These are phyloP conservation scores for Barnettozyma vustinii DNA, from an alignment of 805 yeast genomes.

Conservation along the genomic window DNA sequence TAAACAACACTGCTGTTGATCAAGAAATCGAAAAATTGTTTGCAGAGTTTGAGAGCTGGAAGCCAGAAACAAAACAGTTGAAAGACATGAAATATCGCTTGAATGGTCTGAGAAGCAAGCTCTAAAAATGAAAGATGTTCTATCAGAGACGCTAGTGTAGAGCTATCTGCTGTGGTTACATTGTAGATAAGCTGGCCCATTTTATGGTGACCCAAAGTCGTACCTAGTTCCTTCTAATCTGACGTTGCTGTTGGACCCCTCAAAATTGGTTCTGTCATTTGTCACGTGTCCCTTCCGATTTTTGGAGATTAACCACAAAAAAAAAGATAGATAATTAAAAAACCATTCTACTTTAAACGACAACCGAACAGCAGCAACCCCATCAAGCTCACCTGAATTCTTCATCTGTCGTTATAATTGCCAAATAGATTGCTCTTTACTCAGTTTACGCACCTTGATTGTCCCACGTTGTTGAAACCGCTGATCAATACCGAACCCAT, in stretches of 20 bases:
- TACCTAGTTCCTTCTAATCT: too few relatives aligned
- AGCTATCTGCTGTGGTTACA: too few relatives aligned
- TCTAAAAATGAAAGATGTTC: slow-evolving; percentile 6
- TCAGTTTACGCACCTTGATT: background rate
- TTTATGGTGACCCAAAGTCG: background rate
- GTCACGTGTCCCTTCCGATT: background rate
- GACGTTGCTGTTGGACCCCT: background rate
- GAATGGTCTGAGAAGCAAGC: slow-evolving; percentile 41
- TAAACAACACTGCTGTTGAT: slow-evolving; percentile 34
- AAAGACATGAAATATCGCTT: slow-evolving; percentile 81
- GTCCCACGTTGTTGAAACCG: background rate
- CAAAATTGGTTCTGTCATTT: background rate
- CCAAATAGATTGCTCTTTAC: background rate
- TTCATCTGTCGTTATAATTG: background rate
- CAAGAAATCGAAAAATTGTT: slow-evolving; percentile 57
- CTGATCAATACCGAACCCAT: background rate
- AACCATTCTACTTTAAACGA: background rate
- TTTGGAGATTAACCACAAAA: too few relatives aligned
- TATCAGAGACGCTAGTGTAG: background rate
- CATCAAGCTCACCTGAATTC: background rate
- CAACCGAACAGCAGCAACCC: background rate
- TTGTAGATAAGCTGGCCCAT: too few relatives aligned
- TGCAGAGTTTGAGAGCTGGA: slow-evolving; percentile 77
- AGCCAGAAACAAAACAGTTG: slow-evolving; percentile 74
- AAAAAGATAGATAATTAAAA: background rate